Base-by-base conservation (phyloP, 257 asterid species). In the Henckelia pumila region DNA sequence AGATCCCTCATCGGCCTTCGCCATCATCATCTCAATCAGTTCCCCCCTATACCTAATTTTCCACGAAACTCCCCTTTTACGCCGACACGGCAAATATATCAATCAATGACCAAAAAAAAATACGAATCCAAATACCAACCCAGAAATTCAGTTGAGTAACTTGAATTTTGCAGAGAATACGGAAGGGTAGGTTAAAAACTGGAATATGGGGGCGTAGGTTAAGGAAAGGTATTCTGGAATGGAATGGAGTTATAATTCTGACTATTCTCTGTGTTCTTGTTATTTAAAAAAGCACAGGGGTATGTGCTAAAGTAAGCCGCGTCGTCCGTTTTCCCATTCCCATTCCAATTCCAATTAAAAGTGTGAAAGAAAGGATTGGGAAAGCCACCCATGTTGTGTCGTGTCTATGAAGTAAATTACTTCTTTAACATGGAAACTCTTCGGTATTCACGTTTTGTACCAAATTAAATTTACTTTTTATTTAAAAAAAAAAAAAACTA, bases 11-110 rank as follows among this genome's bases (percentile, higher is more conserved):
- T 75, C 78, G 2, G 50, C 71, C 8, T 84, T 80, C 37, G 82
- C 78, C 87, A 72, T 80, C 89, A 87, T 78, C 95, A 86, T 83
- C 81, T 62, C 86, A 70, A 66, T 56, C 52, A 69, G 30, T 28
- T 22, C 61, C 56, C 58, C 68, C 47, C 66, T 62, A 6, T 40
- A 84, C 85, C 85, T 71, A 74, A 74, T 0, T 71, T 64, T 20
- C 66, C 29, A 53, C 40, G 5, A 23, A 49, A 66, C 68, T 40
- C 61, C 61, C 35, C 63, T 61, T 73, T 59, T 5, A 49, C 63
- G 56, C 52, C 75, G 58, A 28, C 16, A 52, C 17, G 23, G 19
- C 14, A n/a, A 1, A 8, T 5, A 7, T 1, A 66, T 59, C 4
- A 59, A 66, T 19, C 33, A 30, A 26, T n/a, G n/a, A n/a, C 5